A percentile compares a stretch with the other conserved stretches of the same genome.
Evolutionary conservation across 192 early-diverging fungal genomes (phyloP).

Genomic region (Coemansia erecta): DNA sequence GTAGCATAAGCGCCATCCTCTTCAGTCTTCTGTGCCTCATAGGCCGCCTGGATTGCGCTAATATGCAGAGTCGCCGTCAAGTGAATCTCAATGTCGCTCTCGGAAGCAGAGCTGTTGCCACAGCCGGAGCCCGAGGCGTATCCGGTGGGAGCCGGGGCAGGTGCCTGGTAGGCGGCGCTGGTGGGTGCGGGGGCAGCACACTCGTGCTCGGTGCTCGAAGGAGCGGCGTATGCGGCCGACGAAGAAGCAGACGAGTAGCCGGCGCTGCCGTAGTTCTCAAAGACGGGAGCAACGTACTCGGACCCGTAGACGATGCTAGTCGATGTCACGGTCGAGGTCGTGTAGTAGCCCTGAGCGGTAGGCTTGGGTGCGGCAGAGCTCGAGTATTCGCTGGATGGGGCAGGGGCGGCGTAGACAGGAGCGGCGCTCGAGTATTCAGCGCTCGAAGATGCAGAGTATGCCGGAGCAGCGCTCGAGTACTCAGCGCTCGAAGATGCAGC

Average conservation of each 20-base stretch:
- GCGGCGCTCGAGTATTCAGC: background rate
- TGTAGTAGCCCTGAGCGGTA: slow-evolving; percentile 17
- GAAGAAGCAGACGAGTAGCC: slow-evolving; percentile 7
- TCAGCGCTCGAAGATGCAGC: background rate
- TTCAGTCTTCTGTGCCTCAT: background rate
- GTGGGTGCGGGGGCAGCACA: slow-evolving; percentile 6
- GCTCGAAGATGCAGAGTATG: background rate
- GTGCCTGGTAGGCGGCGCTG: background rate
- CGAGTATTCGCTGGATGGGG: slow-evolving; percentile 1
- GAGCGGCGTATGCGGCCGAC: background rate
- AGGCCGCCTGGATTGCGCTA: slow-evolving; percentile 4
- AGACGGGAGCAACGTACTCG: slow-evolving; percentile 4
- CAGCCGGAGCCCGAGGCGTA: slow-evolving; percentile 1
- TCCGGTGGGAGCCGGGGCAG: background rate
- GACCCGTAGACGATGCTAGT: slow-evolving; percentile 31
- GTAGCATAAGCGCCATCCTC: background rate
- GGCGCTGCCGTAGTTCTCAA: background rate
- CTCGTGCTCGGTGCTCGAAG: background rate
- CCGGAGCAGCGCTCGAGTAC: slow-evolving; percentile 1
- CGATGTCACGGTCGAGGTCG: slow-evolving; percentile 18
- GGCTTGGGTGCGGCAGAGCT: slow-evolving; percentile 11
- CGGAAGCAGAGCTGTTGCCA: background rate
- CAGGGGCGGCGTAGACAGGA: background rate
- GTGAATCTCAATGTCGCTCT: slow-evolving; percentile 8
- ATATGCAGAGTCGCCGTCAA: slow-evolving; percentile 13